Evolutionary conservation across 371 early-diverging fungal species (phyloP).

Genomic region (Rhizopus delemar): DNA sequence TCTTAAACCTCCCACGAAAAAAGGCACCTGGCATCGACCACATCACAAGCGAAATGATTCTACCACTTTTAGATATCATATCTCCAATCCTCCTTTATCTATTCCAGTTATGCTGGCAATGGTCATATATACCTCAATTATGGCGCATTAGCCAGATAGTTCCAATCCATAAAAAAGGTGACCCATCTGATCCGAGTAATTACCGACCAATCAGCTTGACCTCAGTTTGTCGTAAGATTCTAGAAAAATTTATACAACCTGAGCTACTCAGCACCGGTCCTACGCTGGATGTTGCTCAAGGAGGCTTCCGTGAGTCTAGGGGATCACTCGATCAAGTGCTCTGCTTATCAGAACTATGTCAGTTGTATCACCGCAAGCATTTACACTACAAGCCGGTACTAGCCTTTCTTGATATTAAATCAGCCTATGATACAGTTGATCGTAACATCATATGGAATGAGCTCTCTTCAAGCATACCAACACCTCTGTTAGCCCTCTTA

Average conservation of each 20-base stretch:
- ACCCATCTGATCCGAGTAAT: slow-evolving; percentile 9
- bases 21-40: slow-evolving; percentile 32
- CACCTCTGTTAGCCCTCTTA: neutral
- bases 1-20: slow-evolving; percentile 2
- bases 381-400: slow-evolving; percentile 4
- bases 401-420: slow-evolving; percentile 25
- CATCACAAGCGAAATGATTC: slow-evolving; percentile 29
- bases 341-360: slow-evolving; percentile 3
- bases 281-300: slow-evolving; percentile 6
- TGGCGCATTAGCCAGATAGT: slow-evolving; percentile 32
- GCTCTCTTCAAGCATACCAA: neutral
- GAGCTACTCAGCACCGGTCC: neutral
- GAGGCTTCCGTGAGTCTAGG: slow-evolving; percentile 5
- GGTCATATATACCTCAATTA: slow-evolving; percentile 17
- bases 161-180: slow-evolving; percentile 28
- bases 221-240: slow-evolving; percentile 9
- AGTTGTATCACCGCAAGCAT: neutral
- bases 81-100: slow-evolving; percentile 5
- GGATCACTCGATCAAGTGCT: slow-evolving; percentile 17
- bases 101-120: slow-evolving; percentile 27
- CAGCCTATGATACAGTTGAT: slow-evolving; percentile 29
- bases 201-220: slow-evolving; percentile 21
- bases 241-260: slow-evolving; percentile 11
- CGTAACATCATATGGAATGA: slow-evolving; percentile 10
- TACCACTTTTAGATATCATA: slow-evolving; percentile 9